These are phyloP conservation scores for Jaapia argillacea DNA, from an alignment of 768 basidiomycete species.

Conservation along the genomic window DNA sequence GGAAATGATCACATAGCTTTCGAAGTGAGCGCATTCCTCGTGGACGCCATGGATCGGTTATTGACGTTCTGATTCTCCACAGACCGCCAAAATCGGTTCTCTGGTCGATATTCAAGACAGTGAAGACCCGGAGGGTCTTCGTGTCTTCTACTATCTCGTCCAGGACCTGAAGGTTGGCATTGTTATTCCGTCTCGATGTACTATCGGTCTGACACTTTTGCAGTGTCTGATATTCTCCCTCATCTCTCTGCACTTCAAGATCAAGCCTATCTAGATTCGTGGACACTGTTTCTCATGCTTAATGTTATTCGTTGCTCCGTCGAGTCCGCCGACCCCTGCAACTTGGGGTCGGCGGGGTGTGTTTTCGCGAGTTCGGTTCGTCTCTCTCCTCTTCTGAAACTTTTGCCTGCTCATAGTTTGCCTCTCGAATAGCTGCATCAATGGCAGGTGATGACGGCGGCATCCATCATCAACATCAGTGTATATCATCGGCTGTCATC, in stretches of 20 bases:
- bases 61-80: neutral
- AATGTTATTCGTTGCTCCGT: too few relatives aligned
- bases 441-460: too few relatives aligned
- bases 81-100: slow-evolving; percentile 98
- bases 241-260: slow-evolving; percentile 99
- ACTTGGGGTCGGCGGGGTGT: too few relatives aligned
- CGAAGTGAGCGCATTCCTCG: slow-evolving; percentile 47
- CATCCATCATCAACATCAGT: too few relatives aligned
- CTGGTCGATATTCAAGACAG: slow-evolving; percentile 95
- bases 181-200: too few relatives aligned
- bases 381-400: too few relatives aligned
- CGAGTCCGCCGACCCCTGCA: too few relatives aligned
- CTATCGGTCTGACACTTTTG: neutral
- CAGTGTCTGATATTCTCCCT: slow-evolving; percentile 98
- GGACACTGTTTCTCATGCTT: too few relatives aligned
- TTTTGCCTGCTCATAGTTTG: too few relatives aligned
- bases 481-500: too few relatives aligned
- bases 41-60: neutral
- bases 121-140: slow-evolving; percentile 93
- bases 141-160: slow-evolving; percentile 97
- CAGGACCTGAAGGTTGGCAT: slow-evolving; percentile 85
- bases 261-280: slow-evolving; percentile 83
- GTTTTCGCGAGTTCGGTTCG: too few relatives aligned
- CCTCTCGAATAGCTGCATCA: too few relatives aligned
- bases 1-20: slow-evolving; percentile 96